Evolutionary conservation across 2,329 filamentous ascomycete genomes (phyloP), one percentile per base, ranked within the genome.

Genomic region (Orbilia blumenaviensis): DNA sequence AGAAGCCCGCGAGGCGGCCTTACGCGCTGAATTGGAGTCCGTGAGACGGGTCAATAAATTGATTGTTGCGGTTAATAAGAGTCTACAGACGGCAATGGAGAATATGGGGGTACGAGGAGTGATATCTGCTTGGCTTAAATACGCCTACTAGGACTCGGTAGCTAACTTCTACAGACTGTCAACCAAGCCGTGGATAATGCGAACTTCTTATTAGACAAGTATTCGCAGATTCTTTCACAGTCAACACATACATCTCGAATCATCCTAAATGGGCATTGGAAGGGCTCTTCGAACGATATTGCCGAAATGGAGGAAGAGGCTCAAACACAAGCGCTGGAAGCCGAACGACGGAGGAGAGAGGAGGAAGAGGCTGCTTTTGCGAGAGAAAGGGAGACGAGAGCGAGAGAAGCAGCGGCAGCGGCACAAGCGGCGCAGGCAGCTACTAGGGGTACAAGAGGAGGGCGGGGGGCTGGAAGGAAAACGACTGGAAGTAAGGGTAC

Each of bases 241-340:
- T 97, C 95, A 3, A 95, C 99, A 83, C 95, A 99, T 84, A 98
- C 96, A 82, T 94, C 98, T 83, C 90, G 95, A 23, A 86, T 99
- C 60, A 90, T 99, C 48, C 86, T 98, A 50, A 91, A 97, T 81
- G 92, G 93, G 1, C 86, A 89, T 72, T 99, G 94, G 93, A 91
- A 94, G 81, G 95, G 95, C 68, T 92, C 94, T 27, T 92, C 89
- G 3, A 89, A 94, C 81, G 95, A 99, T 83, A 84, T 97, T 41
- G 86, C 89, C n/a, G 93, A 96, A 76, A 88, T 93, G 67, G 94
- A 98, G 83, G 90, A 89, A 64, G 94, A 98, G 82, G 89, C 89
- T 2, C 82, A 89, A 10, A 85, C 90, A 77, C 89, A 88, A 80
- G 91, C 92, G 81, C 90, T 93, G 80, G 92, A 91, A 50, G 91